Evolutionary conservation across 2,329 filamentous ascomycete species (phyloP).

Genomic region (Clarireedia homoeocarpa): DNA sequence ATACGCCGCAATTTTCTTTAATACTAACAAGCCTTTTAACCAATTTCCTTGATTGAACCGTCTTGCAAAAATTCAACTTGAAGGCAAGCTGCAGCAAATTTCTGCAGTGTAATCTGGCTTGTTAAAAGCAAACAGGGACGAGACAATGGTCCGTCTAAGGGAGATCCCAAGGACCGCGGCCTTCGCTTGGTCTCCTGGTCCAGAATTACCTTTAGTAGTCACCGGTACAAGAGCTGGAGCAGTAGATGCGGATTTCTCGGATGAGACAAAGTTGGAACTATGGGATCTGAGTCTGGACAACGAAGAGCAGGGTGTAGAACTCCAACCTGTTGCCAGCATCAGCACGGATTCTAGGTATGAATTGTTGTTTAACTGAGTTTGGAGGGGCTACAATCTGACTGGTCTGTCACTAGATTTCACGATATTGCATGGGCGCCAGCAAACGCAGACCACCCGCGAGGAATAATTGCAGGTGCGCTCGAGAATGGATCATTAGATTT

Average conservation of each 20-base stretch:
- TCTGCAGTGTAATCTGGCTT: constrained; percentile 8
- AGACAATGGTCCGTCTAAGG: constrained; percentile 82
- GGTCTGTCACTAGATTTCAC: constrained; percentile 64
- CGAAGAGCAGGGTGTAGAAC: constrained; percentile 67
- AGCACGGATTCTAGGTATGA: constrained; percentile 80
- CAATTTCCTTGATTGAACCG: not conserved
- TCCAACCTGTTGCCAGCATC: constrained; percentile 77
- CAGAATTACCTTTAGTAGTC: constrained; percentile 72
- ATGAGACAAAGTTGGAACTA: constrained; percentile 90
- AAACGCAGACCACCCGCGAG: constrained; percentile 68
- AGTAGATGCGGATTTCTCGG: constrained; percentile 94
- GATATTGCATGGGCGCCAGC: constrained; percentile 91
- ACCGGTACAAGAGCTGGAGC: constrained; percentile 93
- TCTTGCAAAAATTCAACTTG: not conserved
- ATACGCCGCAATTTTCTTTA: constrained; percentile 1
- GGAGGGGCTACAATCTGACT: constrained; percentile 8
- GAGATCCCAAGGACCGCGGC: constrained; percentile 95
- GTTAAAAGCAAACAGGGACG: constrained; percentile 9
- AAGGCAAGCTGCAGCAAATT: constrained; percentile 3
- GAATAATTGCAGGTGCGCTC: constrained; percentile 89
- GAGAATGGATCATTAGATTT: constrained; percentile 91
- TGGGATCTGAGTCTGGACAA: constrained; percentile 88
- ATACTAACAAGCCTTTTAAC: not conserved
- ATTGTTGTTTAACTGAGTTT: not conserved
- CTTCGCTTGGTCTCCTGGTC: constrained; percentile 89